phyloP scores from a whole-genome alignment of 83 land plant genomes.

The Thuja plicata region DNA sequence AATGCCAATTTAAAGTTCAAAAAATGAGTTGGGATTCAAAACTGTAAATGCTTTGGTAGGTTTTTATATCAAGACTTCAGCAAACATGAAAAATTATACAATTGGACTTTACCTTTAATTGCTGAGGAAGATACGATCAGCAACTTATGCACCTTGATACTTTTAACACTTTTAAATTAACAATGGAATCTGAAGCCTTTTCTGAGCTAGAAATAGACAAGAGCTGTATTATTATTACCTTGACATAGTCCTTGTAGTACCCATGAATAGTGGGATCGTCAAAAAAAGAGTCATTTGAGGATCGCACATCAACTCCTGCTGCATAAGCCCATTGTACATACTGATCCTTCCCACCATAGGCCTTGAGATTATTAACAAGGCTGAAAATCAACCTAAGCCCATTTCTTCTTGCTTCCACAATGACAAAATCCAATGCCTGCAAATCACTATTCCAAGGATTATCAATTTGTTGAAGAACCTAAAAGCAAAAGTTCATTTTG shows the following conservation, averaged over 20 bases:
- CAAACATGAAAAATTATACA: no score
- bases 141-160: neutral
- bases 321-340: constrained; percentile 61
- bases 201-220: neutral
- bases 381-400: constrained; percentile 48
- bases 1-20: no score
- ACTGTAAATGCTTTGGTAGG: no score
- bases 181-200: neutral
- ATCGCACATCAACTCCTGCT: constrained; percentile 31
- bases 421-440: constrained; percentile 67
- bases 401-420: constrained; percentile 54
- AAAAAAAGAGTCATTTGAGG: constrained; percentile 51
- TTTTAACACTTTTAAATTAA: neutral
- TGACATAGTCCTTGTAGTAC: constrained; percentile 54
- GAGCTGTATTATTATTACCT: constrained; percentile 30
- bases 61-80: no score
- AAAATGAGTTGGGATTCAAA: no score
- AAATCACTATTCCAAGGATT: constrained; percentile 7
- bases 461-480: constrained; percentile 9
- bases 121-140: no score
- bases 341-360: constrained; percentile 64
- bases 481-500: neutral
- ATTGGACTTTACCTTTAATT: no score
- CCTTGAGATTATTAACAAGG: constrained; percentile 55
- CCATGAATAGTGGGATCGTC: constrained; percentile 39